These are phyloP conservation scores for Carex parvula DNA, from an alignment of 176 grass and related monocot genomes.

Conservation along the genomic window DNA sequence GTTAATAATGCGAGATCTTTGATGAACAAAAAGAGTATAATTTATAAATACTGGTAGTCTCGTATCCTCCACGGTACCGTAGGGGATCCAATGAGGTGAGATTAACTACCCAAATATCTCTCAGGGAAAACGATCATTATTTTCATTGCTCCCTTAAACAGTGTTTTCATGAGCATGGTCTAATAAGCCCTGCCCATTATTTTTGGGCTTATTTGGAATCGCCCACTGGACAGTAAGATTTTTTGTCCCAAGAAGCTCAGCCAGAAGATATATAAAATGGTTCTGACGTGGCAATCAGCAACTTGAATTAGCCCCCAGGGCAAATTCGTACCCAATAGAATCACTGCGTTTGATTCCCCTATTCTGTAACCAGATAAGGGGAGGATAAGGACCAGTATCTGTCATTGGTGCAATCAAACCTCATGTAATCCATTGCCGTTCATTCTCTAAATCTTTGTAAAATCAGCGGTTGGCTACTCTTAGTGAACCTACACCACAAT, in stretches of 20 bases:
- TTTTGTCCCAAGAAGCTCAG: neutral
- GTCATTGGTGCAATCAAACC: slow-evolving; percentile 30
- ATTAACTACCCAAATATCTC: too few relatives aligned
- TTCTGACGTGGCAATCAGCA: slow-evolving; percentile 57
- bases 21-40: too few relatives aligned
- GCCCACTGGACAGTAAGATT: neutral
- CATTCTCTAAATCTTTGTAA: slow-evolving; percentile 13
- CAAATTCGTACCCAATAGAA: slow-evolving; percentile 34
- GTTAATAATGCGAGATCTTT: too few relatives aligned
- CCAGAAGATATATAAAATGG: neutral
- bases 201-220: neutral
- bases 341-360: slow-evolving; percentile 33
- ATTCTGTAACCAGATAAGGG: slow-evolving; percentile 56
- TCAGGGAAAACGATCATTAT: neutral
- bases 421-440: neutral
- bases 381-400: slow-evolving; percentile 31
- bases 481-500: slow-evolving; percentile 17
- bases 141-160: neutral
- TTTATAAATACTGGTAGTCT: too few relatives aligned
- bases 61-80: too few relatives aligned
- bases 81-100: too few relatives aligned
- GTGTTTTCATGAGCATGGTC: neutral
- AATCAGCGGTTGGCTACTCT: slow-evolving; percentile 1
- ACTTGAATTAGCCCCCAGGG: slow-evolving; percentile 13
- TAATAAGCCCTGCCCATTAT: neutral